Evolutionary conservation across 768 basidiomycete species (phyloP).

Genomic region (Trametes coccinea): DNA sequence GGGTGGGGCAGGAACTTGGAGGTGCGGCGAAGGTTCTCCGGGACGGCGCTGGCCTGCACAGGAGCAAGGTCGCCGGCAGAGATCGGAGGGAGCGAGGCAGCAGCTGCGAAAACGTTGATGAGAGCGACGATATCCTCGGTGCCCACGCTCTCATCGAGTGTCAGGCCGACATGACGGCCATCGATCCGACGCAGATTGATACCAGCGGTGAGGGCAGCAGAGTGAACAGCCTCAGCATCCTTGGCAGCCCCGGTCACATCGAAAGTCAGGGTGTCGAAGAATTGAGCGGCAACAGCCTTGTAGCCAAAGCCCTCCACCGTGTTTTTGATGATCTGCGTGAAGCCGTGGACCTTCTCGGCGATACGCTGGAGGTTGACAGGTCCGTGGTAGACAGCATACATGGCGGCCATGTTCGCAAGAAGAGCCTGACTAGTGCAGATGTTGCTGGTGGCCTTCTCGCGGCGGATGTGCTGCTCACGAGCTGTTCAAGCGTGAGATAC

Average conservation of each 20-base stretch:
- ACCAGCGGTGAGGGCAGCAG: conserved; percentile 56
- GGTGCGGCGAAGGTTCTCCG: conserved; percentile 55
- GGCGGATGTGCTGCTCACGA: conserved; percentile 94
- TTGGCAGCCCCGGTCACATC: conserved; percentile 63
- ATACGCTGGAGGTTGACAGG: conserved; percentile 83
- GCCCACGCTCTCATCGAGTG: conserved; percentile 88
- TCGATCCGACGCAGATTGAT: conserved; percentile 87
- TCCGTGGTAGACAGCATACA: conserved; percentile 98
- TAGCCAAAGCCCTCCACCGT: conserved; percentile 75
- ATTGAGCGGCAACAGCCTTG: conserved; percentile 64
- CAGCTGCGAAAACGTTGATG: conserved; percentile 78
- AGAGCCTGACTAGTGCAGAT: conserved; percentile 98
- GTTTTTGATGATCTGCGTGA: conserved; percentile 74
- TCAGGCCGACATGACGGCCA: conserved; percentile 76
- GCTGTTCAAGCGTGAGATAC: conserved; percentile 45
- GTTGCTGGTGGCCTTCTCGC: conserved; percentile 97
- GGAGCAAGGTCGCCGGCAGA: conserved; percentile 50
- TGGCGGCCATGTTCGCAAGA: conserved; percentile 98
- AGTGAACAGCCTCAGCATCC: conserved; percentile 65
- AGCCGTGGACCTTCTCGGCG: conserved; percentile 86
- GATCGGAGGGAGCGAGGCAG: conserved; percentile 51
- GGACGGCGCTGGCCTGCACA: conserved; percentile 46
- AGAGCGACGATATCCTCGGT: conserved; percentile 73
- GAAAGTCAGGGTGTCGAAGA: conserved; percentile 91
- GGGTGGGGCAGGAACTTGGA: conserved; percentile 80